phyloP scores from a whole-genome alignment of 352 stramenopile species.

The Phytophthora cryptogea region DNA sequence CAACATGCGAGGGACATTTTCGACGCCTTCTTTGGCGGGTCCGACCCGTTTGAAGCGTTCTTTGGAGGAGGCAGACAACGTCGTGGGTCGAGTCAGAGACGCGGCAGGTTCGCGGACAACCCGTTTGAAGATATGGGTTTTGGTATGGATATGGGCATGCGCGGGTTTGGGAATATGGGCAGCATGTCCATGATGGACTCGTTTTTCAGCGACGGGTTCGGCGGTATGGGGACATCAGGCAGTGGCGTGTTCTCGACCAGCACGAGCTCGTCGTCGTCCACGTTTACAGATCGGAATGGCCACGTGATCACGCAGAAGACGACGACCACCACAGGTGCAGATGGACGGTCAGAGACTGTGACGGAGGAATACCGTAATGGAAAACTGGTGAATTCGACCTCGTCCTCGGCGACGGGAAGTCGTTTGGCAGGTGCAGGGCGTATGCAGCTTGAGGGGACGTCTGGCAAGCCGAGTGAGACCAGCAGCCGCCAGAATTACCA shows the following conservation, averaged over 20 bases:
- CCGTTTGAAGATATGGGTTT: slow-evolving; percentile 47
- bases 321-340: slow-evolving; percentile 55
- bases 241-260: slow-evolving; percentile 39
- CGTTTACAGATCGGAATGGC: slow-evolving; percentile 69
- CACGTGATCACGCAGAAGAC: slow-evolving; percentile 80
- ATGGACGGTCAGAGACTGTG: slow-evolving; percentile 58
- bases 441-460: slow-evolving; percentile 58
- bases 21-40: slow-evolving; percentile 66
- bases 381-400: slow-evolving; percentile 59
- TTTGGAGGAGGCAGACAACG: slow-evolving; percentile 37
- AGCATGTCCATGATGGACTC: slow-evolving; percentile 48
- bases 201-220: slow-evolving; percentile 51
- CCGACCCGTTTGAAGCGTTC: slow-evolving; percentile 63
- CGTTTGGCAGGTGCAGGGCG: slow-evolving; percentile 57
- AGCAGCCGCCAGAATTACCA: slow-evolving; percentile 8
- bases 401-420: slow-evolving; percentile 31
- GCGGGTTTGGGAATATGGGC: slow-evolving; percentile 44
- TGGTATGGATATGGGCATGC: slow-evolving; percentile 27
- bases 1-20: slow-evolving; percentile 77
- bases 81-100: slow-evolving; percentile 22
- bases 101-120: slow-evolving; percentile 24
- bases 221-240: slow-evolving; percentile 13
- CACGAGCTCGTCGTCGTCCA: slow-evolving; percentile 66
- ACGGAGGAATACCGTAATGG: slow-evolving; percentile 81
- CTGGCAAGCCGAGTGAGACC: not conserved